These are phyloP conservation scores for Mycena crocata DNA, from an alignment of 768 basidiomycete genomes.

Conservation along the genomic window DNA sequence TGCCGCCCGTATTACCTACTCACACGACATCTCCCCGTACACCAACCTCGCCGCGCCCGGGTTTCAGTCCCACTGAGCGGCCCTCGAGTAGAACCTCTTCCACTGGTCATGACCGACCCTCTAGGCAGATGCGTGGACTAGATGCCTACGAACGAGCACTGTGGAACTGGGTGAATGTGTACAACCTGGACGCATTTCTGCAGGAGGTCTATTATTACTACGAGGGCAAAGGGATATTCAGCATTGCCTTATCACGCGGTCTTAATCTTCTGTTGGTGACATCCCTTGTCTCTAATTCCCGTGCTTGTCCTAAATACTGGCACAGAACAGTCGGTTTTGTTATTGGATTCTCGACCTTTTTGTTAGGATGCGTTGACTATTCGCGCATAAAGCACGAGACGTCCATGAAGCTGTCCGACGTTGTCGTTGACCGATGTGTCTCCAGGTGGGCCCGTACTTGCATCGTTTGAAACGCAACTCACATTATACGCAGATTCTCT, in stretches of 20 bases:
- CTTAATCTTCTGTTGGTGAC: constrained; percentile 92
- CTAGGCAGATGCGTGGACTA: constrained; percentile 72
- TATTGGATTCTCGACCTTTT: constrained; percentile 97
- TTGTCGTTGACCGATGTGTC: constrained; percentile 86
- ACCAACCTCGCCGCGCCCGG: constrained; percentile 27
- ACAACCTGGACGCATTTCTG: constrained; percentile 94
- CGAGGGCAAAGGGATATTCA: constrained; percentile 95
- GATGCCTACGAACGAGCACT: constrained; percentile 91
- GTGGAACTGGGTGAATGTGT: constrained; percentile 99
- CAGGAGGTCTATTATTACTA: constrained; percentile 98
- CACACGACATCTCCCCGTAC: constrained; percentile 45
- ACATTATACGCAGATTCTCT: constrained; percentile 68
- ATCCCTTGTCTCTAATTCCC: constrained; percentile 23
- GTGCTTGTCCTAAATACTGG: constrained; percentile 39
- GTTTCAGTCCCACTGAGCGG: constrained; percentile 36
- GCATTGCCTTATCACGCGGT: constrained; percentile 89
- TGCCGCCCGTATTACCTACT: constrained; percentile 53
- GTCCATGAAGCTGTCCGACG: constrained; percentile 78
- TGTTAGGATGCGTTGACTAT: constrained; percentile 96
- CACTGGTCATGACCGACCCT: constrained; percentile 43
- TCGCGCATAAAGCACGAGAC: constrained; percentile 77
- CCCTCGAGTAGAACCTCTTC: constrained; percentile 42
- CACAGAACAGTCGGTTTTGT: constrained; percentile 96
- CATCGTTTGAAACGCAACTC: background rate
- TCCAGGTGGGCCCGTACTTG: constrained; percentile 68